These are phyloP conservation scores for Yamadazyma nakazawae DNA, from an alignment of 805 yeast species.

Conservation along the genomic window DNA sequence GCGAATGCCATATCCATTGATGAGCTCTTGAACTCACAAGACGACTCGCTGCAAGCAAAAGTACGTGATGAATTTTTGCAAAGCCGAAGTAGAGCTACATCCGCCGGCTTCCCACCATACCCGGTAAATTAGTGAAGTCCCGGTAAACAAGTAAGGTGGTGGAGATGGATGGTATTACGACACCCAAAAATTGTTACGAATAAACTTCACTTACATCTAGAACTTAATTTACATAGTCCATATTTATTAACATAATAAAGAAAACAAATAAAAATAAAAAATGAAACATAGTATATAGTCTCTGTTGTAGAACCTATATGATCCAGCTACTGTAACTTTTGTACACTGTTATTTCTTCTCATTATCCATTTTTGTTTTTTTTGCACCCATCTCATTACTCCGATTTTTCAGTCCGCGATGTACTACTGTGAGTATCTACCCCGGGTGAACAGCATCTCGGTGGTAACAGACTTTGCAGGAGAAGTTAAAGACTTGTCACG, in stretches of 20 bases:
- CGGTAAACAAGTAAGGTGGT: not conserved
- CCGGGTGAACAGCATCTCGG: conserved; percentile 17
- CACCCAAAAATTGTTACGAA: no score
- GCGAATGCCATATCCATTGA: conserved; percentile 9
- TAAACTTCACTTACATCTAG: no score
- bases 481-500: conserved; percentile 10
- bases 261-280: no score
- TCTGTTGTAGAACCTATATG: no score
- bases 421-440: conserved; percentile 24
- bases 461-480: conserved; percentile 12
- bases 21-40: conserved; percentile 6
- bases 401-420: conserved; percentile 13
- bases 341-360: no score
- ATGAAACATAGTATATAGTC: no score
- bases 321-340: no score
- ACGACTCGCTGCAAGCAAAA: not conserved
- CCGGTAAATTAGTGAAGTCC: conserved; percentile 7
- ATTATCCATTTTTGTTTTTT: not conserved
- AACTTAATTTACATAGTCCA: no score
- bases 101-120: conserved; percentile 10
- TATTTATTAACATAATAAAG: no score
- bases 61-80: conserved; percentile 1
- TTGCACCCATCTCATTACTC: conserved; percentile 1
- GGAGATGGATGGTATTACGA: no score
- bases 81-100: conserved; percentile 6